A percentile compares a stretch with the other conserved stretches of the same genome.
Evolutionary conservation across 2,329 filamentous ascomycete genomes (phyloP).

Genomic region (Fusarium pseudoanthophilum): DNA sequence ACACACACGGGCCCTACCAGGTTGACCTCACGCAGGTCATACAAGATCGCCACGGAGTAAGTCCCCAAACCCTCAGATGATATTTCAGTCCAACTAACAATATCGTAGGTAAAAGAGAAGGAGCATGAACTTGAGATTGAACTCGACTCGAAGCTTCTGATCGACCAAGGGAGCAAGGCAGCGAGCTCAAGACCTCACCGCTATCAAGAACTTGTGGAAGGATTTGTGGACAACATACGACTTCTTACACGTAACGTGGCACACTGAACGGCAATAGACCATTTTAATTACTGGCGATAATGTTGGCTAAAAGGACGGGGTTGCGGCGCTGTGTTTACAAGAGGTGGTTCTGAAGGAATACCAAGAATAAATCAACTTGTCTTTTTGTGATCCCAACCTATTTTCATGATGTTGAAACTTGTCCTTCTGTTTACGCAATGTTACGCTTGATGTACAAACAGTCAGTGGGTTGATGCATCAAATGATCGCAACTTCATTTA

Average conservation of each 20-base stretch:
- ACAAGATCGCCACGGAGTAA: constrained; percentile 55
- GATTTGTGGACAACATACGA: constrained; percentile 78
- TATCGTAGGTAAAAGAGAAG: constrained; percentile 61
- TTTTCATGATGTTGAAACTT: neutral
- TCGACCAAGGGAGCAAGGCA: constrained; percentile 72
- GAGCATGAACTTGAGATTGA: constrained; percentile 88
- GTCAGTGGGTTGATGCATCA: neutral
- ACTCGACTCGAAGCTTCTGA: constrained; percentile 69
- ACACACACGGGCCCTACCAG: constrained; percentile 87
- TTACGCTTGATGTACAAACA: neutral
- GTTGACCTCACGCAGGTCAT: constrained; percentile 94
- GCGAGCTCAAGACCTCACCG: constrained; percentile 63
- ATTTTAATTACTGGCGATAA: neutral
- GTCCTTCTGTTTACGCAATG: neutral
- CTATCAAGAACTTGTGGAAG: constrained; percentile 75
- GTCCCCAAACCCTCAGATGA: constrained; percentile 24
- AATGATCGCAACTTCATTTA: neutral
- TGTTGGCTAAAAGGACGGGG: neutral
- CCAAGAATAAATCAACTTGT: constrained; percentile 2
- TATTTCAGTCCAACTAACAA: constrained; percentile 1
- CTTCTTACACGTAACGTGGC: constrained; percentile 62
- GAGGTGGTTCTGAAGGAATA: neutral
- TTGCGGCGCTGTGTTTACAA: neutral
- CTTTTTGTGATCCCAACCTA: neutral
- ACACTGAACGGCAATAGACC: constrained; percentile 38